Evolutionary conservation across 805 yeast genomes (phyloP).

Genomic region (Starmerella sirachaensis): DNA sequence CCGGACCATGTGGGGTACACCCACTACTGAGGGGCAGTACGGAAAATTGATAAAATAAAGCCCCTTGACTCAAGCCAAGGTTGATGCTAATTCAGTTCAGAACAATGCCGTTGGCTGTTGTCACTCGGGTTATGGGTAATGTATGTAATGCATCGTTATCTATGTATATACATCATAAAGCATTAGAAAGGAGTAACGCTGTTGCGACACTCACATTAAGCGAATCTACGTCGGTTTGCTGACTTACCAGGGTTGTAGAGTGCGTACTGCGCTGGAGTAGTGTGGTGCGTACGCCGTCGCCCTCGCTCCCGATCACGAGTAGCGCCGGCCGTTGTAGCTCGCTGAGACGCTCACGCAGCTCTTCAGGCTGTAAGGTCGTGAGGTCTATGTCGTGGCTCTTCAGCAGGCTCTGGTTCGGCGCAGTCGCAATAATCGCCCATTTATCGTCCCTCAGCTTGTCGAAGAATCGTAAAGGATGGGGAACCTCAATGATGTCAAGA

Average conservation of each 20-base stretch:
- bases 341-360: conserved; percentile 30
- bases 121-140: not conserved
- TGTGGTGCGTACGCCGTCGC: conserved; percentile 63
- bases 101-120: not conserved
- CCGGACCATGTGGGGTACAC: conserved; percentile 20
- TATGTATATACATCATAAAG: not conserved
- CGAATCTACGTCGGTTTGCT: conserved; percentile 46
- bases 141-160: not conserved
- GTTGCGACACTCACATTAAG: conserved; percentile 85
- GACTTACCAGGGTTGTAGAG: conserved; percentile 18
- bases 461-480: conserved; percentile 52
- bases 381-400: conserved; percentile 28
- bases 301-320: conserved; percentile 76
- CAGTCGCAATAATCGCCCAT: conserved; percentile 63
- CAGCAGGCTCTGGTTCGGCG: conserved; percentile 27
- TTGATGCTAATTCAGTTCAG: not conserved
- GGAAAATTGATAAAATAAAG: not conserved
- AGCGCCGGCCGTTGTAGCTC: conserved; percentile 46
- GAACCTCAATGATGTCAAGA: conserved; percentile 45
- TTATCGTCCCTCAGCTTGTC: conserved; percentile 43
- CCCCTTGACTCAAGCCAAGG: not conserved
- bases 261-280: conserved; percentile 35
- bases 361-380: conserved; percentile 20
- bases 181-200: conserved; percentile 41
- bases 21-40: conserved; percentile 9